Conservation (phyloP, 164 flowering plant species). For the Euptelea pleiosperma region DNA sequence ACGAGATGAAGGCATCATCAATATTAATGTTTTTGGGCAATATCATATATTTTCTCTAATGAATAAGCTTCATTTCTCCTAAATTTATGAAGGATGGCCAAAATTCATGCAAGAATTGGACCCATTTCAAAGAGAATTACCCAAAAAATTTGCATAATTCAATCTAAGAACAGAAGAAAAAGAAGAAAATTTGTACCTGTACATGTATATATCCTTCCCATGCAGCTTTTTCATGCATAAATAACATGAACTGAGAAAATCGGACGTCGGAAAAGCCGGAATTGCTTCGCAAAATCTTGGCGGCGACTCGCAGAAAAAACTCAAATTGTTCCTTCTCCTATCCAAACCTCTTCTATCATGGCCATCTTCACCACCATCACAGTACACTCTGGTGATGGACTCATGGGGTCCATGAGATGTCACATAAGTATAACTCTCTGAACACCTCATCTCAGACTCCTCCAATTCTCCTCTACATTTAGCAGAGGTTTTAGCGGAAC, state of each 20-base stretch:
- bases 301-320: constrained; percentile 28
- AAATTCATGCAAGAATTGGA: no score
- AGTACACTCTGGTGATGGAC: constrained; percentile 33
- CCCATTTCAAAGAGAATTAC: no score
- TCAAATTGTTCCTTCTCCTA: background rate
- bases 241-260: constrained; percentile 59
- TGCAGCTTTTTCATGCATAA: constrained; percentile 58
- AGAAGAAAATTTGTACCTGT: constrained; percentile 45
- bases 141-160: no score
- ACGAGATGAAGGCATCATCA: no score
- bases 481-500: constrained; percentile 2
- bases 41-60: no score
- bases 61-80: no score
- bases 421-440: constrained; percentile 44
- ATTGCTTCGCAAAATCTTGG: constrained; percentile 9
- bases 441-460: constrained; percentile 19
- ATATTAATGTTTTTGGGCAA: no score
- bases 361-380: constrained; percentile 20
- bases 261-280: constrained; percentile 29
- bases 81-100: no score
- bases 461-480: background rate
- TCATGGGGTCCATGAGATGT: constrained; percentile 40
- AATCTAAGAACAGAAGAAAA: background rate
- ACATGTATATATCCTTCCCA: constrained; percentile 78
- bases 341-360: background rate